These are phyloP conservation scores for Rhizoclosmatium sp. DNA, from an alignment of 192 early-diverging fungal species.

Conservation along the genomic window DNA sequence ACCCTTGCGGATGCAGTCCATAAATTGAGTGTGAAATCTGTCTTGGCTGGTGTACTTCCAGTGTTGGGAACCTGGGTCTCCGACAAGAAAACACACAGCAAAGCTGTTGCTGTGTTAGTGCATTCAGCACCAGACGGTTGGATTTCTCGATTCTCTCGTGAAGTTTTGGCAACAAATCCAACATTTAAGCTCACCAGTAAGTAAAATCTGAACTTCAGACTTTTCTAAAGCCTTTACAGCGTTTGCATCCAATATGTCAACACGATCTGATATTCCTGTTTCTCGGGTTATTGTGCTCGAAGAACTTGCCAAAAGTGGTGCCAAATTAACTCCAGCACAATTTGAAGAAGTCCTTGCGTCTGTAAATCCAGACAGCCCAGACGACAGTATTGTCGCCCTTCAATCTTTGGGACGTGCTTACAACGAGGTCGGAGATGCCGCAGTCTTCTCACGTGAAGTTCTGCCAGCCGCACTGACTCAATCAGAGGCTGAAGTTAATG, in stretches of 20 bases:
- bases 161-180: not conserved
- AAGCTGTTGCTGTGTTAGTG: not conserved
- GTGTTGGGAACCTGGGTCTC: slow-evolving; percentile 26
- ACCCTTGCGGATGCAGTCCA: slow-evolving; percentile 31
- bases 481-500: not conserved
- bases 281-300: not conserved
- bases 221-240: not conserved
- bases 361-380: slow-evolving; percentile 14
- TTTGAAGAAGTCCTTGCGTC: not conserved
- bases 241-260: slow-evolving; percentile 12
- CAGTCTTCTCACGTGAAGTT: slow-evolving; percentile 10
- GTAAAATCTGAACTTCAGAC: too few species aligned
- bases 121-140: slow-evolving; percentile 15
- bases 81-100: slow-evolving; percentile 1
- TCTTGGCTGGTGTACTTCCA: slow-evolving; percentile 12
- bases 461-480: slow-evolving; percentile 4
- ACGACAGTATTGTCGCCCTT: not conserved
- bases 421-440: not conserved
- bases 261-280: not conserved
- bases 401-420: slow-evolving; percentile 7
- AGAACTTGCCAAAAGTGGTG: not conserved
- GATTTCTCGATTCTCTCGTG: slow-evolving; percentile 2
- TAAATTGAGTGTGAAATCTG: slow-evolving; percentile 2
- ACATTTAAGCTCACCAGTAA: not conserved
- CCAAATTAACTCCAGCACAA: not conserved